Percentiles rank a stretch among this genome's conserved stretches.
These are phyloP conservation scores for Tetrapyrgos nigripes DNA, from an alignment of 1,284 basidiomycete species.

Conservation along the genomic window DNA sequence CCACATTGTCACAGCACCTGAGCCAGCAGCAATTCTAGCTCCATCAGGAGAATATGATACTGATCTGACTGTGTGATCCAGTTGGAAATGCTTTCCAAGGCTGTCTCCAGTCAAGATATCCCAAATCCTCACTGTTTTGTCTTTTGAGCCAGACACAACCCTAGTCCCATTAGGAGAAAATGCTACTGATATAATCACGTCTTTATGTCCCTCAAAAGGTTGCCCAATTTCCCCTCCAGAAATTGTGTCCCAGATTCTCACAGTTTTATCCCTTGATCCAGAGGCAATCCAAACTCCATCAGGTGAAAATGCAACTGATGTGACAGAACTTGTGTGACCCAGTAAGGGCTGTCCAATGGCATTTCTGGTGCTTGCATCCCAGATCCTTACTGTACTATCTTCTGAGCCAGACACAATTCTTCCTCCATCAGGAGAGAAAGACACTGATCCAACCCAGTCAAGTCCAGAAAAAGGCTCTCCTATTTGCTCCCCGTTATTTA, in stretches of 20 bases:
- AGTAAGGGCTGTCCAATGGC: too few relatives aligned
- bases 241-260: constrained; percentile 24
- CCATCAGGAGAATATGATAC: constrained; percentile 26
- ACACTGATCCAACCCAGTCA: constrained; percentile 11
- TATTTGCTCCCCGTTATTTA: too few relatives aligned
- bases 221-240: constrained; percentile 7
- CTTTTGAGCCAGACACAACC: constrained; percentile 27
- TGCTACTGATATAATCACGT: constrained; percentile 19
- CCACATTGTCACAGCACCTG: constrained; percentile 10
- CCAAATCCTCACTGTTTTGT: constrained; percentile 31
- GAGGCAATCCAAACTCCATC: too few relatives aligned
- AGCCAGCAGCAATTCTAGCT: constrained; percentile 10
- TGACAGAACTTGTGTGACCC: too few relatives aligned
- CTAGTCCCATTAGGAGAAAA: constrained; percentile 30
- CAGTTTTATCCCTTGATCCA: too few relatives aligned
- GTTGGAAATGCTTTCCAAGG: neutral
- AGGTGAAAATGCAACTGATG: too few relatives aligned
- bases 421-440: too few relatives aligned
- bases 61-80: constrained; percentile 11
- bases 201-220: constrained; percentile 9
- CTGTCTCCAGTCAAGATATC: constrained; percentile 15
- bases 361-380: too few relatives aligned
- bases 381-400: too few relatives aligned
- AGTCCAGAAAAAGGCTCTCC: too few relatives aligned
- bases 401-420: too few relatives aligned